These are phyloP conservation scores for Neonectria hederae DNA, from an alignment of 2,329 filamentous ascomycete genomes.

Conservation along the genomic window DNA sequence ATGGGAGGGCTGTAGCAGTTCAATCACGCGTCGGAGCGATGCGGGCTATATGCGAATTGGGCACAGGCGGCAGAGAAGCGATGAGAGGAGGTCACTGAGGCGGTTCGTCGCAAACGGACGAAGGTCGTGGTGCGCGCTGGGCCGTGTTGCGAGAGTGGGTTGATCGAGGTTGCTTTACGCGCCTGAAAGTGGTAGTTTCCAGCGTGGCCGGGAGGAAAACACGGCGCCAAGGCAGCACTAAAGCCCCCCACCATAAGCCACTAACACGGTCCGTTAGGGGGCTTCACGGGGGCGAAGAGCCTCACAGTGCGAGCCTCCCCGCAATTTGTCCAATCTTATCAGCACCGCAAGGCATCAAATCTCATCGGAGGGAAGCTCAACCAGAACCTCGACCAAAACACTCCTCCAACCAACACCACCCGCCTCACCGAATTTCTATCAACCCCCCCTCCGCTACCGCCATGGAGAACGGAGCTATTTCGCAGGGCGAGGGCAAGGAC, in stretches of 20 bases:
- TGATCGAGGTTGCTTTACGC: slow-evolving; percentile 33
- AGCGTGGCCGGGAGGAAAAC: slow-evolving; percentile 18
- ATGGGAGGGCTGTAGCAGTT: slow-evolving; percentile 19
- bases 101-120: slow-evolving; percentile 2
- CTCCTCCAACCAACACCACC: slow-evolving; percentile 25
- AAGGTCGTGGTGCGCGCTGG: not conserved
- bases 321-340: slow-evolving; percentile 32
- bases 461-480: slow-evolving; percentile 79
- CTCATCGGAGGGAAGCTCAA: slow-evolving; percentile 10
- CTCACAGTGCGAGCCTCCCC: slow-evolving; percentile 38
- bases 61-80: not conserved
- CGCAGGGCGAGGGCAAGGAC: slow-evolving; percentile 81
- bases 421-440: slow-evolving; percentile 18
- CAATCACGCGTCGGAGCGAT: not conserved
- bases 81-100: not conserved
- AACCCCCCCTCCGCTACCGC: slow-evolving; percentile 24
- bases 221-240: slow-evolving; percentile 22
- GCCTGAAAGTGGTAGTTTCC: slow-evolving; percentile 17
- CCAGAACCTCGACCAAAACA: slow-evolving; percentile 30
- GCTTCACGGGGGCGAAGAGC: slow-evolving; percentile 11
- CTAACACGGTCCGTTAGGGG: slow-evolving; percentile 35
- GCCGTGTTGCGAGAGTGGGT: slow-evolving; percentile 2
- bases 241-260: slow-evolving; percentile 30
- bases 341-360: slow-evolving; percentile 36
- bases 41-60: not conserved